Evolutionary conservation across 2,329 filamentous ascomycete genomes (phyloP).

Genomic region (Penicillium sp.): DNA sequence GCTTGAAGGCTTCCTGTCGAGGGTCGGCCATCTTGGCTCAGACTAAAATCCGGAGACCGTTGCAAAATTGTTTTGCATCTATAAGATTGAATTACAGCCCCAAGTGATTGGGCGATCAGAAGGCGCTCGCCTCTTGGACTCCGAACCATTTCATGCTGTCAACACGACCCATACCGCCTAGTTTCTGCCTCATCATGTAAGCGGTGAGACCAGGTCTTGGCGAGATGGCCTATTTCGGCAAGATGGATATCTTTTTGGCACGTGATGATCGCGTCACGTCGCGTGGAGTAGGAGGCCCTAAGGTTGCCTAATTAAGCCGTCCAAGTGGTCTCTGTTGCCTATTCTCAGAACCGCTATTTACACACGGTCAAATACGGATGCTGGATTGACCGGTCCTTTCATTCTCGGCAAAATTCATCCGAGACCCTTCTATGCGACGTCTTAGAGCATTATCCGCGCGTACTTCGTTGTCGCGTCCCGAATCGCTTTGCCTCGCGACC

Average conservation of each 20-base stretch:
- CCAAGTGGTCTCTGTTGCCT: constrained; percentile 4
- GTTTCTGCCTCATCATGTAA: constrained; percentile 19
- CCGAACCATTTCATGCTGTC: no score
- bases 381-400: neutral
- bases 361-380: neutral
- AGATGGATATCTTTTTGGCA: constrained; percentile 1
- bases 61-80: no score
- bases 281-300: constrained; percentile 6
- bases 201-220: constrained; percentile 17
- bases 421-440: constrained; percentile 12
- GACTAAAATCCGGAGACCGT: no score
- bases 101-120: no score
- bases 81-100: no score
- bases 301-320: constrained; percentile 1
- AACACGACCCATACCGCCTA: constrained; percentile 14
- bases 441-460: constrained; percentile 11
- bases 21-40: constrained; percentile 29
- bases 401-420: neutral
- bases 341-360: neutral
- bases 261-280: constrained; percentile 19
- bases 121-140: no score
- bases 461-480: constrained; percentile 13
- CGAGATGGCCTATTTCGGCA: constrained; percentile 5
- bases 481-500: constrained; percentile 2
- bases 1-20: constrained; percentile 38